A percentile compares a stretch with the other conserved stretches of the same genome.
Evolutionary conservation across 2,329 filamentous ascomycete species (phyloP).

Genomic region (Calonectria henricotiae): DNA sequence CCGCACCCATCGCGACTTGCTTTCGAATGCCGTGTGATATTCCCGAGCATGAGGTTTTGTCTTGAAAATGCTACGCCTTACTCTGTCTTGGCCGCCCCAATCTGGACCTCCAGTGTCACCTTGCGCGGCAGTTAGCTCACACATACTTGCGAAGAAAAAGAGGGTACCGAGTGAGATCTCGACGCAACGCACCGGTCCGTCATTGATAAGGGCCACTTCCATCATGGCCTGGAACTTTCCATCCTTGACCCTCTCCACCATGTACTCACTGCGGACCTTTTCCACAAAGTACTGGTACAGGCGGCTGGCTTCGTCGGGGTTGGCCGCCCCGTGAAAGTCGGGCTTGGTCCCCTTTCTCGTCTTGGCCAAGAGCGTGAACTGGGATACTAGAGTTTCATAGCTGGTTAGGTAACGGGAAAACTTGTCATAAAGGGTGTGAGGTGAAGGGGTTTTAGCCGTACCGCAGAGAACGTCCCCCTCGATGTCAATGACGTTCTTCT

Average conservation of each 20-base stretch:
- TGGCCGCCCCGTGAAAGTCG: conserved; percentile 91
- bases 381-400: conserved; percentile 79
- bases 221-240: conserved; percentile 99
- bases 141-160: conserved; percentile 1
- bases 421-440: neutral
- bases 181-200: conserved; percentile 73
- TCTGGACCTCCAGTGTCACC: conserved; percentile 36
- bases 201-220: conserved; percentile 94
- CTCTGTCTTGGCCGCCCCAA: conserved; percentile 30
- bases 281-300: conserved; percentile 89
- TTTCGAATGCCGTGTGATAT: conserved; percentile 9
- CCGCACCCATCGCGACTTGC: conserved; percentile 2
- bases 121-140: conserved; percentile 26
- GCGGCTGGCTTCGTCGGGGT: conserved; percentile 82
- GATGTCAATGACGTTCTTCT: conserved; percentile 89
- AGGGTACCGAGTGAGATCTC: conserved; percentile 12
- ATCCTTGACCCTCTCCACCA: conserved; percentile 85
- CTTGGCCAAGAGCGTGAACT: conserved; percentile 93
- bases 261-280: conserved; percentile 82
- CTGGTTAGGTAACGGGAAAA: conserved; percentile 11
- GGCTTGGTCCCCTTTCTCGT: conserved; percentile 98
- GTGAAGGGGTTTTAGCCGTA: conserved; percentile 58
- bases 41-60: conserved; percentile 7
- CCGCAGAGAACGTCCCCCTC: conserved; percentile 94
- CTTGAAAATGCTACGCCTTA: conserved; percentile 20